Evolutionary conservation across 176 grass and related monocot genomes (phyloP), one percentile per base, ranked within the genome.

Genomic region (Musa schizocarpa): DNA sequence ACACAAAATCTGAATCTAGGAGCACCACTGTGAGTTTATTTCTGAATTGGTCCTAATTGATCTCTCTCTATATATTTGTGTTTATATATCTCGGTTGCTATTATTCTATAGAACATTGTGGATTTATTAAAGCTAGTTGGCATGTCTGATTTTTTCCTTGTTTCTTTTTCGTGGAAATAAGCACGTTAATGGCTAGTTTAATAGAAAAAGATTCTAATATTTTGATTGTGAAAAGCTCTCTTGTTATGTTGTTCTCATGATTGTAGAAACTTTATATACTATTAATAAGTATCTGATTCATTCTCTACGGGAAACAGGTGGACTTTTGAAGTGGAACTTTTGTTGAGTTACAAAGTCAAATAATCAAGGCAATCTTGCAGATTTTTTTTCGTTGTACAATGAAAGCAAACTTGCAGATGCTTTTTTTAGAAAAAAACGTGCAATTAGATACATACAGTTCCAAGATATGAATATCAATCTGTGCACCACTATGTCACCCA

Each of bases 11-110:
- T 16, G 53, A 58, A 53, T 49, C 66, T 70, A 53, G 29, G 14
- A 79, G 66, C 9, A 14, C 25, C 50, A 70, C 52, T 1, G 77
- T 79, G 54, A 79, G 77, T 70, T 79, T 23, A 79, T 59, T 67
- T 24, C 23, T 65, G 25, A 65, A 6, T 27, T 22, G 22, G 2
- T 72, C 67, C 13, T 19, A 69, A 68, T 73, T 80, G 8, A 1
- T 27, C 65, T 68, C 50, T 48, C 17, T 11, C 34, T 78, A 70
- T 64, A 53, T 71, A 25, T 80, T 13, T 69, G 11, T 65, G 11
- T 29, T 11, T 65, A 24, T 24, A 43, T 43, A 43, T 20, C 12
- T 17, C 13, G 54, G 74, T 66, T 73, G 26, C 24, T 24, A 25
- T 65, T 16, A 27, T 1, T 51, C 9, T 77, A 13, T 23, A 8